Evolutionary conservation across 1,139 yeast species (phyloP).

Genomic region (Hansenula lynferdii): DNA sequence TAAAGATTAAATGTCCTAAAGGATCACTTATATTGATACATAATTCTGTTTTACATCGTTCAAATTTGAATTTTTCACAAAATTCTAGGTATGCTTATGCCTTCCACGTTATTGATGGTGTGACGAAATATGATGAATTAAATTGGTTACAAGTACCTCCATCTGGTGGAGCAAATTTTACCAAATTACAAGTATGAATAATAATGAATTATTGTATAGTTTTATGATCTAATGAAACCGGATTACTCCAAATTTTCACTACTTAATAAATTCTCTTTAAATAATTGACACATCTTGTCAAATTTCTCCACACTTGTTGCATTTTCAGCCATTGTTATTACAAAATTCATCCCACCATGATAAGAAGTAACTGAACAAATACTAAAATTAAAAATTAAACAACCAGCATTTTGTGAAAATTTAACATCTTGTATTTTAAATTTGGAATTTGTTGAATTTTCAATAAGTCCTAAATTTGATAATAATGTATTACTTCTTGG

Average conservation of each 20-base stretch:
- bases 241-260: not conserved
- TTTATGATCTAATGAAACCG: not conserved
- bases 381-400: slow-evolving; percentile 7
- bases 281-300: slow-evolving; percentile 5
- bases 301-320: not conserved
- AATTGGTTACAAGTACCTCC: slow-evolving; percentile 83
- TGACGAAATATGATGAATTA: slow-evolving; percentile 47
- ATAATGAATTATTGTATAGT: too few species aligned
- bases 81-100: slow-evolving; percentile 73
- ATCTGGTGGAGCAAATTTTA: slow-evolving; percentile 58
- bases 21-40: slow-evolving; percentile 68
- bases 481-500: slow-evolving; percentile 11
- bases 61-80: slow-evolving; percentile 51
- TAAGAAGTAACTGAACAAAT: slow-evolving; percentile 6
- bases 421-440: slow-evolving; percentile 10
- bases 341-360: slow-evolving; percentile 13
- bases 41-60: slow-evolving; percentile 67
- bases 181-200: slow-evolving; percentile 32
- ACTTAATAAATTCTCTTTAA: not conserved
- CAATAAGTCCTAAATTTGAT: slow-evolving; percentile 17
- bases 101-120: slow-evolving; percentile 74
- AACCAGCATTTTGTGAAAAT: slow-evolving; percentile 12
- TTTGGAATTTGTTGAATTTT: not conserved
- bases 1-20: slow-evolving; percentile 58
- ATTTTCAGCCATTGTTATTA: slow-evolving; percentile 7